These are phyloP conservation scores for Nicotiana paniculata DNA, from an alignment of 257 asterid species.

Conservation along the genomic window DNA sequence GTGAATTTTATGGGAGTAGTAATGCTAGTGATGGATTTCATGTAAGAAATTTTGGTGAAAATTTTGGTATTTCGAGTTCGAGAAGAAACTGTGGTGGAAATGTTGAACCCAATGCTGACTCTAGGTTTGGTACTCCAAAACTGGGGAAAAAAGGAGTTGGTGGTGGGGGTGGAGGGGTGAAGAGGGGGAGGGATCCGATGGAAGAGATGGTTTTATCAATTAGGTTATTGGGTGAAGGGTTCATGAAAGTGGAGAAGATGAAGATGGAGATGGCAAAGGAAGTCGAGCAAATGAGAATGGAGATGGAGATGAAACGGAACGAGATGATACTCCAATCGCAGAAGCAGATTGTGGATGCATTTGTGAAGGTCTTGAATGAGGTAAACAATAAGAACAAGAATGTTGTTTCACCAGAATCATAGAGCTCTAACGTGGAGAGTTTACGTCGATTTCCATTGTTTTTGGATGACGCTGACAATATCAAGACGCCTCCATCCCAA, in stretches of 20 bases:
- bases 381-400: conserved; percentile 50
- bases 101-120: conserved; percentile 21
- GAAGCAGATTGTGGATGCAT: conserved; percentile 78
- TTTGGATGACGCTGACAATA: no score
- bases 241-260: conserved; percentile 69
- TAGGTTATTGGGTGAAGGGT: conserved; percentile 72
- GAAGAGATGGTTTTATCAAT: conserved; percentile 72
- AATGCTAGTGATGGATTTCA: conserved; percentile 25
- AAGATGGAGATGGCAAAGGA: conserved; percentile 92
- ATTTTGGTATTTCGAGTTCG: conserved; percentile 20
- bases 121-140: conserved; percentile 22
- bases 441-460: no score
- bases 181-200: conserved; percentile 45
- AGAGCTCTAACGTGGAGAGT: not conserved
- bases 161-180: conserved; percentile 19
- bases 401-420: conserved; percentile 21
- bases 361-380: conserved; percentile 59
- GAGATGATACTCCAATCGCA: conserved; percentile 80
- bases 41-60: conserved; percentile 22
- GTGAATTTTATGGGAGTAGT: conserved; percentile 11
- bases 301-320: conserved; percentile 85
- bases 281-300: conserved; percentile 79
- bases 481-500: no score
- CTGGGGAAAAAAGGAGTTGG: conserved; percentile 15
- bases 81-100: conserved; percentile 28